Evolutionary conservation across 805 yeast genomes (phyloP).

Genomic region (Candida silvatica): DNA sequence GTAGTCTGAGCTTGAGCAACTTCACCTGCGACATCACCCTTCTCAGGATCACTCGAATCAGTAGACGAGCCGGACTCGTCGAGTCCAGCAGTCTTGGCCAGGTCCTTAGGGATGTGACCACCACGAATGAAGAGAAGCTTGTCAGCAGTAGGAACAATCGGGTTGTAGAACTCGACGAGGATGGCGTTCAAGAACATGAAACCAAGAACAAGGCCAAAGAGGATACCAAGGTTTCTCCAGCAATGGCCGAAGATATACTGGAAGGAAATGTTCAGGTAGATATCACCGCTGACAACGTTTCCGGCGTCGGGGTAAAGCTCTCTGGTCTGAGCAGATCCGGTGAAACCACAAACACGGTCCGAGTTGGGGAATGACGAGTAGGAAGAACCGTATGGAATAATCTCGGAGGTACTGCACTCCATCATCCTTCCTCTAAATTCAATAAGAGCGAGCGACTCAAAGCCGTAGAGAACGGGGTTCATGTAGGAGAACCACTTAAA

Average conservation of each 20-base stretch:
- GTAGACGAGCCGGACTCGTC: background rate
- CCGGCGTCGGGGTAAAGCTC: slow-evolving; percentile 19
- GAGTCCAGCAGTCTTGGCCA: background rate
- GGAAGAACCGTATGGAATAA: slow-evolving; percentile 47
- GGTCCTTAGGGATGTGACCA: slow-evolving; percentile 8
- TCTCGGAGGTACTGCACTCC: slow-evolving; percentile 33
- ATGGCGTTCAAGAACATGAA: slow-evolving; percentile 25
- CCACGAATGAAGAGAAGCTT: slow-evolving; percentile 22
- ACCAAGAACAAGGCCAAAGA: slow-evolving; percentile 32
- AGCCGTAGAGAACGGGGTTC: slow-evolving; percentile 39
- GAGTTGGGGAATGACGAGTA: slow-evolving; percentile 32
- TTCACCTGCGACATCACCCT: slow-evolving; percentile 1
- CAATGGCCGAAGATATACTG: slow-evolving; percentile 47
- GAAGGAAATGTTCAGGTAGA: slow-evolving; percentile 36
- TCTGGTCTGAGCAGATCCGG: slow-evolving; percentile 33
- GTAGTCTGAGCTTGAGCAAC: background rate
- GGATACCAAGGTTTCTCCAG: slow-evolving; percentile 73
- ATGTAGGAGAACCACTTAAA: slow-evolving; percentile 45
- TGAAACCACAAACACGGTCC: slow-evolving; percentile 41
- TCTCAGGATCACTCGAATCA: slow-evolving; percentile 1
- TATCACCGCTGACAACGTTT: slow-evolving; percentile 40
- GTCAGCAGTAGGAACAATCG: slow-evolving; percentile 25
- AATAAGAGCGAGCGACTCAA: slow-evolving; percentile 46
- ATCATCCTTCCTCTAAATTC: slow-evolving; percentile 50
- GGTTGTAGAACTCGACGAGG: slow-evolving; percentile 24